Percentiles rank a stretch among this genome's conserved stretches.
phyloP scores from a whole-genome alignment of 2,329 filamentous ascomycete genomes.

The Xylariaceae sp. region DNA sequence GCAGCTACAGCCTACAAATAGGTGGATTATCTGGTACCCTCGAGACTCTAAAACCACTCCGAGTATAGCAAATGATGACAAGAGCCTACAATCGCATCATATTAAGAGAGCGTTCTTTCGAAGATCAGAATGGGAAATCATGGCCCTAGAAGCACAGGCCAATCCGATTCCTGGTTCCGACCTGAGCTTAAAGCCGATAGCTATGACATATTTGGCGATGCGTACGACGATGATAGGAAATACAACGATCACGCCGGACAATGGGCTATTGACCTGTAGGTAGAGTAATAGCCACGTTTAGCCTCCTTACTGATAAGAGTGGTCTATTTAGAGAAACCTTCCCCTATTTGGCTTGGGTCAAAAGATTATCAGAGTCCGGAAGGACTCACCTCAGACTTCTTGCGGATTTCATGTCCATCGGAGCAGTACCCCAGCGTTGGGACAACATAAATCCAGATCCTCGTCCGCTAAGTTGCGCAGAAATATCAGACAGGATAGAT shows the following conservation, averaged over 20 bases:
- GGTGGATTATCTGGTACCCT: not conserved
- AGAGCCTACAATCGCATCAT: no score
- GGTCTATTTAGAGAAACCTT: not conserved
- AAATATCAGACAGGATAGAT: not conserved
- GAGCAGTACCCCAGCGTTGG: conserved; percentile 30
- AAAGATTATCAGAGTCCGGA: conserved; percentile 20
- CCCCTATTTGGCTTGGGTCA: conserved; percentile 23
- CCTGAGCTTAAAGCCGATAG: conserved; percentile 20
- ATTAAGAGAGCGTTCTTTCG: no score
- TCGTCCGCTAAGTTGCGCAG: not conserved
- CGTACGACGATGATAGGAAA: conserved; percentile 14
- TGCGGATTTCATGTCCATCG: conserved; percentile 33
- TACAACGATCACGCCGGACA: conserved; percentile 10
- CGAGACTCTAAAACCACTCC: not conserved
- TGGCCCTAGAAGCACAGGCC: not conserved
- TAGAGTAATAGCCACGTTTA: not conserved
- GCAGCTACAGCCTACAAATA: conserved; percentile 1
- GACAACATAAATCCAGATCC: conserved; percentile 1
- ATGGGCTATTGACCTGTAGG: conserved; percentile 22
- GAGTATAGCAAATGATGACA: no score
- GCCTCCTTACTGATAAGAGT: not conserved
- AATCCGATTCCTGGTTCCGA: conserved; percentile 19
- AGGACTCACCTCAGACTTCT: conserved; percentile 29
- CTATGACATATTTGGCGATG: conserved; percentile 20
- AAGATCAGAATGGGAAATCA: not conserved